Conservation (phyloP, 176 grass and related monocot species). For the Bromus sterilis region DNA sequence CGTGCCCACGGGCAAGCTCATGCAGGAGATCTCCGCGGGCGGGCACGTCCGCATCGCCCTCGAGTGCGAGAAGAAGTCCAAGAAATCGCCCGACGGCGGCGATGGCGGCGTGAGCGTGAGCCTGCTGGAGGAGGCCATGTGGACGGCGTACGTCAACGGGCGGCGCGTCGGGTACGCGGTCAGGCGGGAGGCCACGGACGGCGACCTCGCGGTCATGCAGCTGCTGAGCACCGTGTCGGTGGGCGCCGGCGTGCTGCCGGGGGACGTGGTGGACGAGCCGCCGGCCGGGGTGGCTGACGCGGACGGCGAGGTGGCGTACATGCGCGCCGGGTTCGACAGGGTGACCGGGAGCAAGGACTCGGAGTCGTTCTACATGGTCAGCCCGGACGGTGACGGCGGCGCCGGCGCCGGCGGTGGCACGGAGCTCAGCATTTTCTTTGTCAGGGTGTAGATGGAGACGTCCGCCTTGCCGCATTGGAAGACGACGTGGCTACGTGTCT, state of each 20-base stretch:
- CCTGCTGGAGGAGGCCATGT: slow-evolving; percentile 72
- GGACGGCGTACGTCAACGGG: slow-evolving; percentile 89
- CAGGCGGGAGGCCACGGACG: slow-evolving; percentile 54
- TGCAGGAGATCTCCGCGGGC: slow-evolving; percentile 71
- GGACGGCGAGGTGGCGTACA: slow-evolving; percentile 71
- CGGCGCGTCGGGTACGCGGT: slow-evolving; percentile 79
- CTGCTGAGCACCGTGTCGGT: slow-evolving; percentile 82
- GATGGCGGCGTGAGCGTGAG: not conserved
- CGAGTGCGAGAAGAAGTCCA: slow-evolving; percentile 84
- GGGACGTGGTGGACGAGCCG: slow-evolving; percentile 47
- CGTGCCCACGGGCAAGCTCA: slow-evolving; percentile 69
- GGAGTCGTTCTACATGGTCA: slow-evolving; percentile 87
- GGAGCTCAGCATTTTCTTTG: slow-evolving; percentile 92
- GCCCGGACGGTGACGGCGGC: slow-evolving; percentile 42
- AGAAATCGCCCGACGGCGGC: slow-evolving; percentile 27
- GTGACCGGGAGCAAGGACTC: slow-evolving; percentile 87
- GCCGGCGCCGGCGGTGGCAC: slow-evolving; percentile 33
- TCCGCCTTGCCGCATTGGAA: not conserved
- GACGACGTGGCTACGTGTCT: not conserved
- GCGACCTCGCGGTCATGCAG: slow-evolving; percentile 84
- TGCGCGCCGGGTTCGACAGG: slow-evolving; percentile 76
- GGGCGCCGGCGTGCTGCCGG: slow-evolving; percentile 76
- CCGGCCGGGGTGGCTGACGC: slow-evolving; percentile 23
- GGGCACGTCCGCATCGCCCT: slow-evolving; percentile 70
- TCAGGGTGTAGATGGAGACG: slow-evolving; percentile 41